Conservation (phyloP, 2,329 filamentous ascomycete genomes). For the Colletotrichum truncatum region DNA sequence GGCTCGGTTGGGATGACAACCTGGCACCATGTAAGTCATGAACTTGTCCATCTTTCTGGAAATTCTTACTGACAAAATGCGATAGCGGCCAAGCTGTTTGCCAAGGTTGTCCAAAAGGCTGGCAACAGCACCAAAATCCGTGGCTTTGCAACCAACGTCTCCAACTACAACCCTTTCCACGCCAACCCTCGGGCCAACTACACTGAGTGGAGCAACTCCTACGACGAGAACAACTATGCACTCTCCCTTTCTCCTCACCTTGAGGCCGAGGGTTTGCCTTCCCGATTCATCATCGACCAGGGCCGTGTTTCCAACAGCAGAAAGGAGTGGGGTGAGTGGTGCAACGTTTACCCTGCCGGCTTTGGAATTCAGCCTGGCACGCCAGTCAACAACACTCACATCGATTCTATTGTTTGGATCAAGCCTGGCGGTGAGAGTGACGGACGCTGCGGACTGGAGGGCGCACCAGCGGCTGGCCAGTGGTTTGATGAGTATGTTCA, state of each 20-base stretch:
- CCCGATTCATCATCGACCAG: constrained; percentile 56
- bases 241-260: constrained; percentile 47
- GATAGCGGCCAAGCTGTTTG: constrained; percentile 49
- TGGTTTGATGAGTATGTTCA: constrained; percentile 54
- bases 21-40: constrained; percentile 43
- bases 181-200: constrained; percentile 48
- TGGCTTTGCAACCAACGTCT: constrained; percentile 55
- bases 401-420: constrained; percentile 55
- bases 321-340: constrained; percentile 53
- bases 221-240: constrained; percentile 52
- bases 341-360: constrained; percentile 50
- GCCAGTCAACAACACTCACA: constrained; percentile 43
- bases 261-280: constrained; percentile 47
- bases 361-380: constrained; percentile 49
- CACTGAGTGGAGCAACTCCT: constrained; percentile 49
- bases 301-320: constrained; percentile 50
- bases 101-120: constrained; percentile 47
- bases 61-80: constrained; percentile 12
- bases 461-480: constrained; percentile 47
- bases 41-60: neutral
- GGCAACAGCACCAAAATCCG: constrained; percentile 42
- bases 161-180: constrained; percentile 51
- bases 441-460: constrained; percentile 47
- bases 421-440: constrained; percentile 56
- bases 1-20: constrained; percentile 52